Percentiles rank a stretch among this genome's conserved stretches.
These are phyloP conservation scores for Alternaria longipes DNA, from an alignment of 2,329 filamentous ascomycete species.

Conservation along the genomic window DNA sequence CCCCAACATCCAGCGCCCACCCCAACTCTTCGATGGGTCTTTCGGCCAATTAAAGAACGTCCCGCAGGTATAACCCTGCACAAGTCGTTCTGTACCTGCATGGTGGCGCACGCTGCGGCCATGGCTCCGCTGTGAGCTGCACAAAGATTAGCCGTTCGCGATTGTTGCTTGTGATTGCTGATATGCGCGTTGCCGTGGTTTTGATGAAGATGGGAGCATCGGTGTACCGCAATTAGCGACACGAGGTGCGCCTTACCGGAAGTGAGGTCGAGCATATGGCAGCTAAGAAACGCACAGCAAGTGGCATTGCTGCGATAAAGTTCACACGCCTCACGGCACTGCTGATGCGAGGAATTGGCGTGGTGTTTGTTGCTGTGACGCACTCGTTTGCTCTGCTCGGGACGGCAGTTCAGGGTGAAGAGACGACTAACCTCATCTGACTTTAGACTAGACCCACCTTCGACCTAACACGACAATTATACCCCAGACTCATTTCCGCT, in stretches of 20 bases:
- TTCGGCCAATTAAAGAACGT: constrained; percentile 28
- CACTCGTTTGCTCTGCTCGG: constrained; percentile 1
- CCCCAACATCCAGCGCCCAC: constrained; percentile 11
- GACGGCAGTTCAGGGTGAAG: constrained; percentile 17
- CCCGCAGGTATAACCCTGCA: constrained; percentile 15
- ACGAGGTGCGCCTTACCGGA: constrained; percentile 1
- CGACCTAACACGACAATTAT: constrained; percentile 19
- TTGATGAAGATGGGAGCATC: constrained; percentile 8
- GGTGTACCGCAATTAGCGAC: constrained; percentile 6
- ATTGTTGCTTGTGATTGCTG: constrained; percentile 21
- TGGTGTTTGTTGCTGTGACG: constrained; percentile 22
- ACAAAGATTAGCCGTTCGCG: constrained; percentile 30
- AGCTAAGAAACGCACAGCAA: not conserved
- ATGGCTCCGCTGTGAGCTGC: constrained; percentile 28
- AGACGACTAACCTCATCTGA: constrained; percentile 9
- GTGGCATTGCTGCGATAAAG: constrained; percentile 1
- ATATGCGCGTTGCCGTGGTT: constrained; percentile 12
- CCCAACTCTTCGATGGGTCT: constrained; percentile 24
- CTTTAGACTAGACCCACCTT: constrained; percentile 1
- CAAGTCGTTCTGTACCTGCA: constrained; percentile 36
- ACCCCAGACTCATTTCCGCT: constrained; percentile 47
- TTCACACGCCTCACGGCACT: not conserved
- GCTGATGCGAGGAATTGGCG: constrained; percentile 12
- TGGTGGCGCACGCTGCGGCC: constrained; percentile 23
- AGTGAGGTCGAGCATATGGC: not conserved